Evolutionary conservation across 331 rosid genomes (phyloP), one percentile per base, ranked within the genome.

Genomic region (Dryas integrifolia): DNA sequence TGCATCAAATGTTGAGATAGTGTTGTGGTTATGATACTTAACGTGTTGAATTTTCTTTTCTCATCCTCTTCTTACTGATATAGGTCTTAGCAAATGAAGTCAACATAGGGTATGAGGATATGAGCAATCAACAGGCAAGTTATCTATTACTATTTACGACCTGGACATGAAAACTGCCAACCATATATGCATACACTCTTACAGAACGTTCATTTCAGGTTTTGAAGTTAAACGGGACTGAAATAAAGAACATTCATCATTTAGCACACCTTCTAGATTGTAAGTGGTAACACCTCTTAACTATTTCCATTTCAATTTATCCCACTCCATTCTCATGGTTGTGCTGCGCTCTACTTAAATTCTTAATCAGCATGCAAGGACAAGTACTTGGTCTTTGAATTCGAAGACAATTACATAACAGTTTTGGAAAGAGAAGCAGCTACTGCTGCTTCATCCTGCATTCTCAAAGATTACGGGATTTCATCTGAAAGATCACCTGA

Each of bases 121-220:
- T 95, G 98, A 56, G 90, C 83, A 95, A 95, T 83, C 96, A 82
- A 79, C 98, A 95, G 96, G 97, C 82, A 89, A 79, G 92, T 85
- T 43, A 51, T 48, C 72, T 59, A 43, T 4, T 10, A 70, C 48
- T 58, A 52, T 72, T 11, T 52, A 18, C 50, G 46, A 48, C 63
- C 58, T 72, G 43, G 58, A 35, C 55, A 60, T 24, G 35, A 55
- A 11, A 11, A 35, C 70, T 76, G 61, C 79, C 50, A 60, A 59
- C 30, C 15, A 30, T n/a, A 30, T n/a, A 63, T 53, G 15, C 38
- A 12, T 46, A 16, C 43, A 35, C 75, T 45, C 73, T 45, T 35
- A 67, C 48, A 76, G 38, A 65, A 38, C 7, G 24, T 58, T 55
- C 21, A 76, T 45, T 77, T 84, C 96, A 94, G 98, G 89, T 95